Evolutionary conservation across 2,329 filamentous ascomycete species (phyloP).

Genomic region (Hypoxylon sp.): DNA sequence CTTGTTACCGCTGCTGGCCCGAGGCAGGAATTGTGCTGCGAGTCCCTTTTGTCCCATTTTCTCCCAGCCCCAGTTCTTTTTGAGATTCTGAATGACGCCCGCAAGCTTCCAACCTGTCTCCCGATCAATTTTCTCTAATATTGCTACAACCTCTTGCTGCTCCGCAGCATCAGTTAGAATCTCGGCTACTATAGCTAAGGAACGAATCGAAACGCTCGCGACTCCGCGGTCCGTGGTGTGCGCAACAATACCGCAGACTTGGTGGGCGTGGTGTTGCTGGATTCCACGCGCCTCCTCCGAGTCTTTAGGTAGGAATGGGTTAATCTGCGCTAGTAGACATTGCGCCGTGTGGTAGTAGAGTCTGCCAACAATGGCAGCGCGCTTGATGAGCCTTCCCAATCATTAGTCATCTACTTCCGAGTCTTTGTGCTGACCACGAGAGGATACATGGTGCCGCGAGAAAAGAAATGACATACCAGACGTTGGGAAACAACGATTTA

Average conservation of each 20-base stretch:
- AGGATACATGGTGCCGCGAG: background rate
- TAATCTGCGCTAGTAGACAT: constrained; percentile 82
- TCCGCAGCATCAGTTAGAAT: constrained; percentile 77
- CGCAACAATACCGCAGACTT: constrained; percentile 90
- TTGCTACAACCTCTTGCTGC: constrained; percentile 83
- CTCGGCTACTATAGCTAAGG: constrained; percentile 82
- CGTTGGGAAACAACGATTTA: constrained; percentile 85
- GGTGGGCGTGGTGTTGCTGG: constrained; percentile 81
- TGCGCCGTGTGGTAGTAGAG: constrained; percentile 92
- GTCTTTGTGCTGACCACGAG: background rate
- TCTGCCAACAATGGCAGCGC: constrained; percentile 83
- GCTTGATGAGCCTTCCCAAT: constrained; percentile 79
- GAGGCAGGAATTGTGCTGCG: constrained; percentile 48
- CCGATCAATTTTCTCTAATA: constrained; percentile 80
- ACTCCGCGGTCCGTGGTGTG: constrained; percentile 87
- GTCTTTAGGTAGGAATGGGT: constrained; percentile 76
- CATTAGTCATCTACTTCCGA: constrained; percentile 11
- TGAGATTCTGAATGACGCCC: constrained; percentile 80
- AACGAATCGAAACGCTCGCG: constrained; percentile 82
- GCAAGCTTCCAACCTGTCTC: constrained; percentile 85
- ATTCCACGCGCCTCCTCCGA: constrained; percentile 77
- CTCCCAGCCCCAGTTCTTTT: constrained; percentile 83
- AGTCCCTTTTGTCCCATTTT: constrained; percentile 54
- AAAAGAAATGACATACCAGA: constrained; percentile 73
- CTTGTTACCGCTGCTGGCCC: constrained; percentile 20